Base-by-base conservation (phyloP, 1,284 basidiomycete genomes). In the Apiotrichum gracile region DNA sequence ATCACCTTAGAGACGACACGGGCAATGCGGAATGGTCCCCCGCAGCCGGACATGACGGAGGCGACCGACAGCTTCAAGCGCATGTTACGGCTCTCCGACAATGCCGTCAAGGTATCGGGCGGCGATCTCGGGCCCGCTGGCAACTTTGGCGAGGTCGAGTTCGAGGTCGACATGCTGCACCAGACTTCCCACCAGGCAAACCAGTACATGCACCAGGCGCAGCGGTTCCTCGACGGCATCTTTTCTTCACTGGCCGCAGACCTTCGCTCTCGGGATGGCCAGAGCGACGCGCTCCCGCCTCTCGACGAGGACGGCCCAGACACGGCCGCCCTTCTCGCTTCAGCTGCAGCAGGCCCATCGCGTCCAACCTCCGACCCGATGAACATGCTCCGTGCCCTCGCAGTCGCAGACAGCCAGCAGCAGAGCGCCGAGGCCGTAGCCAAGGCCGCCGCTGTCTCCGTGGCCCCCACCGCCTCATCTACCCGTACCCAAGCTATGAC, bases 191-290 rank as follows among this genome's bases (percentile, higher is more conserved):
- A 76, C 48, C 63, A 67, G 0, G 73, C 72, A 0, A 54, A 68
- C 21, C 74, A 75, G 53, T 73, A 70, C 57, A 67, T 69, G 5
- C 52, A 61, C 9, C 70, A 72, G 56, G 62, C 72, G 2, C 61
- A 63, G 9, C 62, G 67, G 17, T 73, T 77, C 62, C 61, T 76
- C 34, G 73, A 77, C 52, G 71, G 73, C 14, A 69, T 76, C 35
- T 77, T 75, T 55, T 61, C 69, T 8, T 65, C 69, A 0, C 68
- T 77, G 10, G 60, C 71, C 1, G 55, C 63, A 3, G 71, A 74
- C 39, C 56, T 77, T 4, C 67, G 70, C 2, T 54, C 62, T 9
- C 64, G 68, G 19, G 68, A 72, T 26, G 56, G 55, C 38, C 47
- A 58, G n/a, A 62, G 54, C 40, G 34, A 26, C 5, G 39, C 42